Conservation (phyloP, 306 rosid species). For the Sophora flavescens region DNA sequence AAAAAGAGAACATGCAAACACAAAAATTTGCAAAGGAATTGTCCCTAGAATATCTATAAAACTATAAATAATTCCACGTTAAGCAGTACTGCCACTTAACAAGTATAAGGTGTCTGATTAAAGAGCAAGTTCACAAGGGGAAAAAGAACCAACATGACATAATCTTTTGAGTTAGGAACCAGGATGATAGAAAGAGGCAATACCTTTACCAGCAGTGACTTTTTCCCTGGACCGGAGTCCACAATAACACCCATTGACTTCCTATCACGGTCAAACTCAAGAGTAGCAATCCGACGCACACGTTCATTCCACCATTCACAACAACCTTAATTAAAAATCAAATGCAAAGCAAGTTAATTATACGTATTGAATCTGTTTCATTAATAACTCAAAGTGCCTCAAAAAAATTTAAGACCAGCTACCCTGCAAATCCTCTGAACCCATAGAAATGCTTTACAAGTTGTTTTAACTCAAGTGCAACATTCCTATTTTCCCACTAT, state of each 20-base stretch:
- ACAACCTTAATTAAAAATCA: conserved; percentile 58
- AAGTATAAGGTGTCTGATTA: background rate
- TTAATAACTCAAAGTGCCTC: background rate
- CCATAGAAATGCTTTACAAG: background rate
- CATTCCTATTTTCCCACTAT: background rate
- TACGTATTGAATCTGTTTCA: conserved; percentile 5
- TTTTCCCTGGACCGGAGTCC: conserved; percentile 60
- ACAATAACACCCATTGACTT: conserved; percentile 91
- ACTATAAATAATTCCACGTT: background rate
- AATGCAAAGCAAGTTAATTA: conserved; percentile 24
- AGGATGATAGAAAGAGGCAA: conserved; percentile 13
- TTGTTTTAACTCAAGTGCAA: conserved; percentile 14
- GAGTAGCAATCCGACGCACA: conserved; percentile 79
- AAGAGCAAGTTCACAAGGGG: background rate
- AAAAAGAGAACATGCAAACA: background rate
- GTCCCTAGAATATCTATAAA: background rate
- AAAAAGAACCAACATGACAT: background rate
- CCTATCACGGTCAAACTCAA: conserved; percentile 90
- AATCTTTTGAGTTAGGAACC: background rate
- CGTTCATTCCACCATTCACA: conserved; percentile 70
- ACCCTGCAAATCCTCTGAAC: background rate
- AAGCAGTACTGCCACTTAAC: background rate
- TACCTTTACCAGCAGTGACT: conserved; percentile 84
- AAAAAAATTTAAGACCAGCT: conserved; percentile 4
- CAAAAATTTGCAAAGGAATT: background rate